Base-by-base conservation (phyloP, 2,329 filamentous ascomycete species). In the Xylaria sp. region DNA sequence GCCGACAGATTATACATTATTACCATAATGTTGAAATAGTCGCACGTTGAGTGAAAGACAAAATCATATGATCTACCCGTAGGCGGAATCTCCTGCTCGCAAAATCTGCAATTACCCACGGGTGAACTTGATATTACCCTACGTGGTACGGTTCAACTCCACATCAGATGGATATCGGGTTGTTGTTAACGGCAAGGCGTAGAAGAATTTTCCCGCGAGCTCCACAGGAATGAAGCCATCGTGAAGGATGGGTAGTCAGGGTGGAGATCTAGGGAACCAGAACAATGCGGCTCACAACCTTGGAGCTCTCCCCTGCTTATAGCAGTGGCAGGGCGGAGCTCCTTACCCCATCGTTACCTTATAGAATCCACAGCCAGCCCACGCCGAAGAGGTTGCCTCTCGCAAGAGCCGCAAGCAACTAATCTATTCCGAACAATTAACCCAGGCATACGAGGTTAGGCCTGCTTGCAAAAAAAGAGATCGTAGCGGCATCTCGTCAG, bases 291-390 rank as follows among this genome's bases (percentile, higher is more conserved):
- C 61, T 54, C 35, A 19, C 52, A 29, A 57, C 29, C 13, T 56
- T 60, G 51, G 15, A 43, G 27, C 44, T 17, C 54, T 27, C 21
- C 56, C 43, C 58, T 53, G 57, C 46, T 49, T 60, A 55, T 47
- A 63, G 21, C 57, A 57, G 61, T 57, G 49, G 46, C 29, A 13
- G 17, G 48, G 54, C 31, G 65, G 68, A 48, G 37, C 51, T 43
- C 43, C 61, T 72, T 72, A 72, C 69, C 64, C 58, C 63, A 71
- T 69, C 56, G 66, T 72, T 72, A 72, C 71, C 67, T 62, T 68
- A 72, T 72, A 57, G 63, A 60, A 72, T 72, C 71, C 71, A 72
- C 70, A 48, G 21, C 49, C 23, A 46, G 21, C 49, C 23, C 43
- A 47, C 58, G 40, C 65, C 55, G 56, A 63, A 62, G 17, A 60